phyloP scores from a whole-genome alignment of 306 rosid genomes.

The Prunus dulcis region DNA sequence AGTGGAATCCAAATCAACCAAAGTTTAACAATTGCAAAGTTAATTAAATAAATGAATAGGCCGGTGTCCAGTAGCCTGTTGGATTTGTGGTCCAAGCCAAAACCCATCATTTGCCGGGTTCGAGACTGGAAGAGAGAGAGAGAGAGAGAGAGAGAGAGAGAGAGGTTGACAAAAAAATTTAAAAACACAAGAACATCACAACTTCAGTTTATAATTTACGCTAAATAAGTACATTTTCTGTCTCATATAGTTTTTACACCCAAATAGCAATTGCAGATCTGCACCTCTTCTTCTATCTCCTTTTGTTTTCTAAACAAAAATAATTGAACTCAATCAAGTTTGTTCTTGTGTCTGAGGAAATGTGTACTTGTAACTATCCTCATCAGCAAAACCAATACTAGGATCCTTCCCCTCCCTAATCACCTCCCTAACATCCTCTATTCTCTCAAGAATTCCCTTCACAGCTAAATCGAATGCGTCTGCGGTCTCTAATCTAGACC shows the following conservation, averaged over 20 bases:
- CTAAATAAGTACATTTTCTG: not conserved
- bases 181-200: too few relatives aligned
- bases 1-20: too few relatives aligned
- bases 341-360: constrained; percentile 35
- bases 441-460: constrained; percentile 62
- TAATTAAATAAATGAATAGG: too few relatives aligned
- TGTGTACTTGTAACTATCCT: constrained; percentile 74
- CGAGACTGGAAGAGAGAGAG: too few relatives aligned
- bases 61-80: too few relatives aligned
- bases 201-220: too few relatives aligned
- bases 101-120: too few relatives aligned
- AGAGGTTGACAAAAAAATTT: too few relatives aligned
- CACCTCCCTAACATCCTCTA: constrained; percentile 51
- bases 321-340: not conserved
- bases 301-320: not conserved
- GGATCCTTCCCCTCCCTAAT: constrained; percentile 68
- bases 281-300: not conserved
- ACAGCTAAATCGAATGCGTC: constrained; percentile 84
- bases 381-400: constrained; percentile 79
- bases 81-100: too few relatives aligned
- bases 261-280: not conserved
- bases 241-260: not conserved
- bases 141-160: too few relatives aligned
- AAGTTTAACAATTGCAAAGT: too few relatives aligned
- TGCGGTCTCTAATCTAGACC: constrained; percentile 34